phyloP scores from a whole-genome alignment of 306 rosid species.

The Lotus japonicus region DNA sequence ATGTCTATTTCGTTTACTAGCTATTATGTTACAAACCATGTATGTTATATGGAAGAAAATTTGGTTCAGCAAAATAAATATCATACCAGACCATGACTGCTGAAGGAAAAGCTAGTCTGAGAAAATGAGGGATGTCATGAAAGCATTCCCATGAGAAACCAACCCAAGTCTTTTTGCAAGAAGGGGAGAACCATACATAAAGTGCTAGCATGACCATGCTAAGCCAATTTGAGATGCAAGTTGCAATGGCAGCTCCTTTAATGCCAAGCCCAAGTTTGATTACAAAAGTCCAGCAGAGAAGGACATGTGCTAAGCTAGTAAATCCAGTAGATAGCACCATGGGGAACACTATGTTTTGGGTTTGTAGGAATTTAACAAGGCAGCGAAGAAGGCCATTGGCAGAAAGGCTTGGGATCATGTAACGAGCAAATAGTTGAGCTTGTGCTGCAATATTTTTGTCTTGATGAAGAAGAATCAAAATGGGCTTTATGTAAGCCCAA shows the following conservation, averaged over 20 bases:
- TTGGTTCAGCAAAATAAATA: neutral
- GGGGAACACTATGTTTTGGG: conserved; percentile 64
- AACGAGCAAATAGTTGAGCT: conserved; percentile 50
- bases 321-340: conserved; percentile 53
- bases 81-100: conserved; percentile 49
- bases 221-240: conserved; percentile 55
- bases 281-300: conserved; percentile 52
- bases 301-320: conserved; percentile 34
- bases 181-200: conserved; percentile 48
- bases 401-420: conserved; percentile 54
- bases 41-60: neutral
- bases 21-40: too few species aligned
- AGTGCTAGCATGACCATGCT: conserved; percentile 37
- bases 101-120: conserved; percentile 60
- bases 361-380: conserved; percentile 48
- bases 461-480: conserved; percentile 47
- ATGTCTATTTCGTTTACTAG: too few species aligned
- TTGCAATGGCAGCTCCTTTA: conserved; percentile 64
- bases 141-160: conserved; percentile 57
- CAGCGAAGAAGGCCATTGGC: conserved; percentile 59
- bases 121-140: conserved; percentile 30
- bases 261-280: conserved; percentile 44
- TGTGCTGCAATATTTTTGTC: conserved; percentile 39
- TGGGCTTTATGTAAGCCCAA: conserved; percentile 37
- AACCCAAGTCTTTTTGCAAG: conserved; percentile 56